phyloP scores from a whole-genome alignment of 495 filamentous ascomycete genomes.

The Podospora sp. region DNA sequence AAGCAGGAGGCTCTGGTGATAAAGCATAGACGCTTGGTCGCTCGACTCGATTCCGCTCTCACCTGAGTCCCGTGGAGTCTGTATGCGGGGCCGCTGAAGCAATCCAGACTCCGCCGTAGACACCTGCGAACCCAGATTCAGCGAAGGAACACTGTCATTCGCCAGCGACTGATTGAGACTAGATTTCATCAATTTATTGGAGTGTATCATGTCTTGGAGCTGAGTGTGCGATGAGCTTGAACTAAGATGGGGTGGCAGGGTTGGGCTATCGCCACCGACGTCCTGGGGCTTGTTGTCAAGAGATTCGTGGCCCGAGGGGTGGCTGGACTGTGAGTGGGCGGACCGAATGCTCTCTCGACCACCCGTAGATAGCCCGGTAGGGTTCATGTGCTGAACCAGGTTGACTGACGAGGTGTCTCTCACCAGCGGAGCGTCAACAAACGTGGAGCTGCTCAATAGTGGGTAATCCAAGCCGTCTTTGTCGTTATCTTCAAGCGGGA shows the following conservation, averaged over 20 bases:
- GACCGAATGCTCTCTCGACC: constrained; percentile 32
- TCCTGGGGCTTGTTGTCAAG: constrained; percentile 44
- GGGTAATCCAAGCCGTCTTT: constrained; percentile 29
- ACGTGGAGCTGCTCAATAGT: constrained; percentile 42
- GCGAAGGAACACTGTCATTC: constrained; percentile 55
- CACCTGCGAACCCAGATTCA: constrained; percentile 47
- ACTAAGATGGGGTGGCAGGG: constrained; percentile 50
- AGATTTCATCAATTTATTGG: constrained; percentile 54
- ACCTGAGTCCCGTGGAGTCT: constrained; percentile 15
- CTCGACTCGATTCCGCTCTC: constrained; percentile 18
- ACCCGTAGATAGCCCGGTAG: constrained; percentile 40
- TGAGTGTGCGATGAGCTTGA: constrained; percentile 50
- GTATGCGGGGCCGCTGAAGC: constrained; percentile 26
- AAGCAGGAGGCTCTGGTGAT: constrained; percentile 66
- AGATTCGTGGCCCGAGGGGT: constrained; percentile 44
- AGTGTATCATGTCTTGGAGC: constrained; percentile 57
- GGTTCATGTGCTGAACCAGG: constrained; percentile 50
- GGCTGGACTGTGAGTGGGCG: constrained; percentile 45
- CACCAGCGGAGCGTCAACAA: constrained; percentile 21
- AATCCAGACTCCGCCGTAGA: constrained; percentile 36
- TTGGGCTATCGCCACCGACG: constrained; percentile 56
- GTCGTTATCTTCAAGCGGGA: constrained; percentile 26
- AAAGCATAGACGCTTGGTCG: constrained; percentile 58
- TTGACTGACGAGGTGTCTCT: constrained; percentile 31
- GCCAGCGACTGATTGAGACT: constrained; percentile 53